Evolutionary conservation across 352 stramenopile species (phyloP).

Genomic region (Globisporangium mamillatum): DNA sequence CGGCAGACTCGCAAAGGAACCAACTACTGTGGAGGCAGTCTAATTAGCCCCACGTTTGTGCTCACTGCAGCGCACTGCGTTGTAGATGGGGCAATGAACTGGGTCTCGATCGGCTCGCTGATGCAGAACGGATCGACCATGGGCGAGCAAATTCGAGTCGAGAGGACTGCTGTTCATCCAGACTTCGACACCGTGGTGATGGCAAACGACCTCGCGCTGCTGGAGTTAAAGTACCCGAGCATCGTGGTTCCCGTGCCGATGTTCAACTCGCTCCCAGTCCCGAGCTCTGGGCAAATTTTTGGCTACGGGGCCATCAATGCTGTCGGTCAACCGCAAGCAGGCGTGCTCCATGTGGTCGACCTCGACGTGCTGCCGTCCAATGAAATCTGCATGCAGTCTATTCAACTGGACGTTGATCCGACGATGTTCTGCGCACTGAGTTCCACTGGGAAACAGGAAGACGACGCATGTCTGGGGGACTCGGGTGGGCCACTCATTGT

Average conservation of each 20-base stretch:
- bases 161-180: background rate
- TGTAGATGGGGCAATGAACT: slow-evolving; percentile 5
- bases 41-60: slow-evolving; percentile 1
- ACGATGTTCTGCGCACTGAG: no score
- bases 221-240: background rate
- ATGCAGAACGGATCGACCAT: background rate
- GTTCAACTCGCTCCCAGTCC: background rate
- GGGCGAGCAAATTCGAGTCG: background rate
- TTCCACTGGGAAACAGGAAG: no score
- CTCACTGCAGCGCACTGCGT: slow-evolving; percentile 10
- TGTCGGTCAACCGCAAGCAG: no score
- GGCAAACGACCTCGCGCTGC: background rate
- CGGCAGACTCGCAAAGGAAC: background rate
- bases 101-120: slow-evolving; percentile 22
- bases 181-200: background rate
- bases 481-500: no score
- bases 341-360: no score
- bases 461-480: no score
- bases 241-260: background rate
- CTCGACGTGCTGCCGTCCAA: no score
- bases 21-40: slow-evolving; percentile 8
- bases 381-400: no score
- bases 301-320: background rate
- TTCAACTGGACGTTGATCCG: no score
- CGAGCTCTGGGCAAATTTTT: background rate